Conservation (phyloP, 1,284 basidiomycete genomes). For the Marasmius fiardii region DNA sequence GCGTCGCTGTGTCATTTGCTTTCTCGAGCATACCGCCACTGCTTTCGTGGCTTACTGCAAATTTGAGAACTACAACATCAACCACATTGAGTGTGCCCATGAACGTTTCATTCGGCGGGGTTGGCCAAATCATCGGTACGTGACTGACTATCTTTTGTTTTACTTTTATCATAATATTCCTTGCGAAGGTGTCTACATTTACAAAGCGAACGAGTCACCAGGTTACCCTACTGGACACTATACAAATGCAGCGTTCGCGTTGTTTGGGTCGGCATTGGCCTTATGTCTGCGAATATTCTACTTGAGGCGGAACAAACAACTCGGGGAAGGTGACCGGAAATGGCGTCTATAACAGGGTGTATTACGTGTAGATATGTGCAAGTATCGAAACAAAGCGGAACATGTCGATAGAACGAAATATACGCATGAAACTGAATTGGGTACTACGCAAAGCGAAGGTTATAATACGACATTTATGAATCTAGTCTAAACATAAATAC, state of each 20-base stretch:
- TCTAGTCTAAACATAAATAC: too few species aligned
- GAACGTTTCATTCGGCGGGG: conserved; percentile 32
- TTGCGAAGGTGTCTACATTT: conserved; percentile 33
- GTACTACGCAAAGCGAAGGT: too few species aligned
- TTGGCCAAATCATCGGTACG: conserved; percentile 28
- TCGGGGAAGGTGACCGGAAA: background rate
- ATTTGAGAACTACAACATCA: conserved; percentile 28
- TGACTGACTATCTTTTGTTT: too few species aligned
- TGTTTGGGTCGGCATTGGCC: conserved; percentile 16
- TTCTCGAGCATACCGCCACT: conserved; percentile 33
- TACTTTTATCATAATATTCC: too few species aligned
- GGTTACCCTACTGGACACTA: conserved; percentile 34
- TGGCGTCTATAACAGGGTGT: too few species aligned
- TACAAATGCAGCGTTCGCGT: conserved; percentile 28
- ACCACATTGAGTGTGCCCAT: conserved; percentile 32
- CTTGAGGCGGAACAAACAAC: conserved; percentile 2
- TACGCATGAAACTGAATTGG: too few species aligned
- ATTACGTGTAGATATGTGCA: too few species aligned
- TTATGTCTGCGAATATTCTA: conserved; percentile 1
- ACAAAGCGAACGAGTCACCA: conserved; percentile 29
- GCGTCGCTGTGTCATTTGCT: conserved; percentile 30
- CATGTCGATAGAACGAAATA: too few species aligned
- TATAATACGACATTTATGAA: too few species aligned
- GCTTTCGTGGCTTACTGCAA: conserved; percentile 35
- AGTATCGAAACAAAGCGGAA: too few species aligned